A percentile compares a stretch with the other conserved stretches of the same genome.
These are phyloP conservation scores for Flaveria trinervia DNA, from an alignment of 129 eudicot species.

Conservation along the genomic window DNA sequence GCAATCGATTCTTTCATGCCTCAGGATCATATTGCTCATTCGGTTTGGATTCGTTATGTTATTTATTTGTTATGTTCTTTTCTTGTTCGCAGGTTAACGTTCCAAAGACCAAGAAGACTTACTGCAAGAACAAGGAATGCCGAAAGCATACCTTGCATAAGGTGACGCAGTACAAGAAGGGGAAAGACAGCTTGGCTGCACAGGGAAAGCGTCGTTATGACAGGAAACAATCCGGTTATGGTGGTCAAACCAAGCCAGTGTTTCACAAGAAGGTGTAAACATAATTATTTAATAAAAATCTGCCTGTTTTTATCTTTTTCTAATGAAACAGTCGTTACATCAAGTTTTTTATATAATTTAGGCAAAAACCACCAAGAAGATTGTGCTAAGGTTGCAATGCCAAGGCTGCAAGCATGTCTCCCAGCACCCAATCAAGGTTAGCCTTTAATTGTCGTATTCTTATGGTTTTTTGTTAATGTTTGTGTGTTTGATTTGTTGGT, in stretches of 20 bases:
- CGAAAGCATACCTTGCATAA: conserved; percentile 40
- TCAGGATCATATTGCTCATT: neutral
- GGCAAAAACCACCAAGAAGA: conserved; percentile 51
- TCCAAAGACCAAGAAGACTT: conserved; percentile 45
- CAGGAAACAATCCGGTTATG: conserved; percentile 51
- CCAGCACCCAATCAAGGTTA: conserved; percentile 47
- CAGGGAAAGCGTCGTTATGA: conserved; percentile 53
- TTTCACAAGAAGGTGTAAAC: conserved; percentile 44
- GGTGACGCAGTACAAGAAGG: conserved; percentile 48
- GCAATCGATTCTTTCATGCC: neutral
- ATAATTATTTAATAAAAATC: neutral
- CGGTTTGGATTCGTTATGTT: neutral
- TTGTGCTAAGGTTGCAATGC: conserved; percentile 50
- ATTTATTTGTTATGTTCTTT: neutral
- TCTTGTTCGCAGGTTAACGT: conserved; percentile 35
- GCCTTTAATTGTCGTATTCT: neutral
- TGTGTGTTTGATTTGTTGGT: neutral
- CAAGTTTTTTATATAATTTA: neutral
- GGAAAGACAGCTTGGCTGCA: conserved; percentile 48
- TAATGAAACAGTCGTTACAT: neutral
- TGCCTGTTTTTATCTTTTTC: neutral
- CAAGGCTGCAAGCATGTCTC: conserved; percentile 49
- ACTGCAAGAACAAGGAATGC: conserved; percentile 44
- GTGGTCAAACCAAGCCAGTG: conserved; percentile 52
- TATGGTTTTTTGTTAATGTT: neutral